Evolutionary conservation across 352 stramenopile species (phyloP).

Genomic region (Pythium insidiosum): DNA sequence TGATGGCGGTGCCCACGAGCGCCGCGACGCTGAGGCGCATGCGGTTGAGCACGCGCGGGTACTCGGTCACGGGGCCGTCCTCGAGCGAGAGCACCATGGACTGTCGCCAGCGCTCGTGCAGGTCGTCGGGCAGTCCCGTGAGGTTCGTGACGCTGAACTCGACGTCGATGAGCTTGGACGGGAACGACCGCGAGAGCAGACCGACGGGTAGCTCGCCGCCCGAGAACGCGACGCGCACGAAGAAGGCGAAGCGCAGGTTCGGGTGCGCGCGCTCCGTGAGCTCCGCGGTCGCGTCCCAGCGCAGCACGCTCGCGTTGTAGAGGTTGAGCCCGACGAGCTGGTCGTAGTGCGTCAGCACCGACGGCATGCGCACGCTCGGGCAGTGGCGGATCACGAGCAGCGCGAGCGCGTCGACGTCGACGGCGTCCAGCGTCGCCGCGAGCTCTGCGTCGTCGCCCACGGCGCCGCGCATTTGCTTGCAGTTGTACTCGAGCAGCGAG

Average conservation of each 20-base stretch:
- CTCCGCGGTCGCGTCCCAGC: not conserved
- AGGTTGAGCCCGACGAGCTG: not conserved
- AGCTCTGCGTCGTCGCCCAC: not conserved
- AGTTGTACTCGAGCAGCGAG: not conserved
- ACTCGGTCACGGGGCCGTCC: not conserved
- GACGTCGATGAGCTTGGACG: not conserved
- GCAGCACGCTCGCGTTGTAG: not conserved
- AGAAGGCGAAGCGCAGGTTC: not conserved
- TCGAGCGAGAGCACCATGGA: not conserved
- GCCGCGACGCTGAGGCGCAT: not conserved
- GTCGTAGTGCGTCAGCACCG: not conserved
- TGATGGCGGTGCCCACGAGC: not conserved
- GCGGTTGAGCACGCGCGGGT: not conserved
- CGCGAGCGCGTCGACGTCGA: not conserved
- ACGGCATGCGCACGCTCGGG: not conserved
- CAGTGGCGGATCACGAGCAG: not conserved
- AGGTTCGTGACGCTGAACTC: not conserved
- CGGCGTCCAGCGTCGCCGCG: not conserved
- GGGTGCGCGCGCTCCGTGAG: not conserved
- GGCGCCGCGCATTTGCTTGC: not conserved
- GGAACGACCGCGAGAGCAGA: not conserved
- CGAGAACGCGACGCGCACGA: not conserved
- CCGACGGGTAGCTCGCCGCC: not conserved
- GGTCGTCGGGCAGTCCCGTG: not conserved
- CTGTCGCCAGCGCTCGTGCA: not conserved